A percentile compares a stretch with the other conserved stretches of the same genome.
These are phyloP conservation scores for Globisporangium yorkense DNA, from an alignment of 352 stramenopile species.

Conservation along the genomic window DNA sequence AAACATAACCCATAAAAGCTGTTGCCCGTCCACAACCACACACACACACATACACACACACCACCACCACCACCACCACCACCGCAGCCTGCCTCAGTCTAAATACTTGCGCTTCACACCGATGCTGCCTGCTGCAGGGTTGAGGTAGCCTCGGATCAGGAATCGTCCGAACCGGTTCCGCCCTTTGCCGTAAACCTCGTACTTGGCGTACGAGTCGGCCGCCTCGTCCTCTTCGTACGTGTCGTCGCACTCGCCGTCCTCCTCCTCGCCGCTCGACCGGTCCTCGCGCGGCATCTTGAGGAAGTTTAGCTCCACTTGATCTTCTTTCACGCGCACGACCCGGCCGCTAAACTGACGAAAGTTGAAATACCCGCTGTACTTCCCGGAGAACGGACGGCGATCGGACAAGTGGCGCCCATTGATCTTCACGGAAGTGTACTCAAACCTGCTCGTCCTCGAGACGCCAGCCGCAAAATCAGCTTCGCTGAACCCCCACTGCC, in stretches of 20 bases:
- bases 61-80: not conserved
- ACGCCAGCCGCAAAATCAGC: constrained; percentile 32
- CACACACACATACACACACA: not conserved
- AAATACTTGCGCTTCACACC: constrained; percentile 55
- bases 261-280: constrained; percentile 10
- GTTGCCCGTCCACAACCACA: not conserved
- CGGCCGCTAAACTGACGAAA: constrained; percentile 62
- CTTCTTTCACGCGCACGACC: constrained; percentile 49
- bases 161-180: constrained; percentile 66
- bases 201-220: constrained; percentile 19
- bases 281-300: constrained; percentile 29
- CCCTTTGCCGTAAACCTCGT: constrained; percentile 59
- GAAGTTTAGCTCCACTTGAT: constrained; percentile 63
- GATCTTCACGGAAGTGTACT: constrained; percentile 47
- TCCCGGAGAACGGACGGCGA: constrained; percentile 52
- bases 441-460: constrained; percentile 47
- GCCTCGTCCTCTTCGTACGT: constrained; percentile 19
- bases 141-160: constrained; percentile 60
- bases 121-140: constrained; percentile 34
- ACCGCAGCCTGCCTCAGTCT: constrained; percentile 14
- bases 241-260: constrained; percentile 22
- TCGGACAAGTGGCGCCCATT: constrained; percentile 28
- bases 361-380: constrained; percentile 69
- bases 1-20: too few relatives aligned
- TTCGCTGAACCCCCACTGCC: constrained; percentile 62